Evolutionary conservation across 2,329 filamentous ascomycete genomes (phyloP).

Genomic region (Colletotrichum lentis): DNA sequence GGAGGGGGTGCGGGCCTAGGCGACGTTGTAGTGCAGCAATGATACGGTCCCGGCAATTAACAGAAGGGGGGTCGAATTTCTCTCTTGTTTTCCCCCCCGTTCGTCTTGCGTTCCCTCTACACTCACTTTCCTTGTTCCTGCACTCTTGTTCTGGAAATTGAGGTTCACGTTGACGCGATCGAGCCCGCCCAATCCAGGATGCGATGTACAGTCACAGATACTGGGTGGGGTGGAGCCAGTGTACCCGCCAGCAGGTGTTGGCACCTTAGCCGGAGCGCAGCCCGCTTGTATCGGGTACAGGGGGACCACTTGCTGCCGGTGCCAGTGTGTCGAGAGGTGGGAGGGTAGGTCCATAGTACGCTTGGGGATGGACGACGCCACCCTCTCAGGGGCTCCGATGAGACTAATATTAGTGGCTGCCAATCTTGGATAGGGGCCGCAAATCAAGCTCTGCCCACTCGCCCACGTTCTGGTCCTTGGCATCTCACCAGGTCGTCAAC

Average conservation of each 20-base stretch:
- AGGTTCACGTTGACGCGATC: slow-evolving; percentile 37
- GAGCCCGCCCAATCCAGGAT: slow-evolving; percentile 34
- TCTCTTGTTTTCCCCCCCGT: background rate
- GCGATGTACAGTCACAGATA: slow-evolving; percentile 22
- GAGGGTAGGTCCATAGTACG: background rate
- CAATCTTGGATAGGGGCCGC: slow-evolving; percentile 36
- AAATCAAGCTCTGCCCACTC: slow-evolving; percentile 36
- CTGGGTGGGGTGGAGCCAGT: slow-evolving; percentile 14
- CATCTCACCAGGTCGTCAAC: slow-evolving; percentile 28
- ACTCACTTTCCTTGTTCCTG: slow-evolving; percentile 7
- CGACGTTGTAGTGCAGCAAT: slow-evolving; percentile 23
- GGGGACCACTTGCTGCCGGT: background rate
- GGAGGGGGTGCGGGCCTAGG: slow-evolving; percentile 12
- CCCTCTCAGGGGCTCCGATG: slow-evolving; percentile 38
- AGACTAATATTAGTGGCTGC: slow-evolving; percentile 37
- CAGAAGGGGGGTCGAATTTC: background rate
- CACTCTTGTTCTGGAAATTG: slow-evolving; percentile 35
- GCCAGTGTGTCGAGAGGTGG: slow-evolving; percentile 4
- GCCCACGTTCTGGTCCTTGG: slow-evolving; percentile 36
- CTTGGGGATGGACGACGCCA: slow-evolving; percentile 15
- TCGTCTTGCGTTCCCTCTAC: slow-evolving; percentile 1
- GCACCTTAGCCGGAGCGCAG: slow-evolving; percentile 21
- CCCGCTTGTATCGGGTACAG: slow-evolving; percentile 28
- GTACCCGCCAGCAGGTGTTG: slow-evolving; percentile 10
- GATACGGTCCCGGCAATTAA: slow-evolving; percentile 28